phyloP scores from a whole-genome alignment of 2,329 filamentous ascomycete species.

The Venturia aucupariae region DNA sequence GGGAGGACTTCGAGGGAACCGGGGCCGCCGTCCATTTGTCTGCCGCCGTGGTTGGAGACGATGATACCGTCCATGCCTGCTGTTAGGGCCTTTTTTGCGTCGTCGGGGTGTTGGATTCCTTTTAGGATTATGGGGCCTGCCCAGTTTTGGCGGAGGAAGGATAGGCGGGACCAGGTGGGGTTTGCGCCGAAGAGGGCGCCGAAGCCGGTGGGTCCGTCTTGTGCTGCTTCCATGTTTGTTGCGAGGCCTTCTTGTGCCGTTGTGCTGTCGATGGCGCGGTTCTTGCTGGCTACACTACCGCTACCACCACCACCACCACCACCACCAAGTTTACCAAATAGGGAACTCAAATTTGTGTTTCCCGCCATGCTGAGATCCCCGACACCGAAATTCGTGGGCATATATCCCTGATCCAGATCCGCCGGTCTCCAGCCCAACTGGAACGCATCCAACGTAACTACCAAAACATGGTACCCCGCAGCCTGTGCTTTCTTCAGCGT shows the following conservation, averaged over 20 bases:
- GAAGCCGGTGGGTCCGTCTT: neutral
- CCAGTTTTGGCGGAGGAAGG: conserved; percentile 27
- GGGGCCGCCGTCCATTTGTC: conserved; percentile 29
- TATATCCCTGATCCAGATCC: conserved; percentile 51
- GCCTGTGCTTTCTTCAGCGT: conserved; percentile 53
- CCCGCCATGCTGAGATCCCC: neutral
- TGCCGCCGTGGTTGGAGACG: conserved; percentile 30
- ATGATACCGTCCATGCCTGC: conserved; percentile 30
- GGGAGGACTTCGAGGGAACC: conserved; percentile 27
- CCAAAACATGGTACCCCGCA: conserved; percentile 54
- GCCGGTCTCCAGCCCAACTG: conserved; percentile 58
- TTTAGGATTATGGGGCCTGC: conserved; percentile 31
- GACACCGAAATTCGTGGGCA: conserved; percentile 1
- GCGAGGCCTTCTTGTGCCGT: neutral
- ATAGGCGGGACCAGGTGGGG: conserved; percentile 27
- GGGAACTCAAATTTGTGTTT: neutral
- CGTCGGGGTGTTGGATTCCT: conserved; percentile 30
- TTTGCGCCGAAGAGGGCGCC: conserved; percentile 26
- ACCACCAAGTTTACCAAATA: neutral
- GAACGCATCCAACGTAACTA: conserved; percentile 67
- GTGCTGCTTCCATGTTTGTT: neutral
- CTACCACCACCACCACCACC: too few species aligned
- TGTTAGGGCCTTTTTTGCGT: conserved; percentile 27
- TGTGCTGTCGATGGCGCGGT: neutral
- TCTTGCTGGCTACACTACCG: neutral